Conservation (phyloP, 345 rosid species). For the Salix exigua region DNA sequence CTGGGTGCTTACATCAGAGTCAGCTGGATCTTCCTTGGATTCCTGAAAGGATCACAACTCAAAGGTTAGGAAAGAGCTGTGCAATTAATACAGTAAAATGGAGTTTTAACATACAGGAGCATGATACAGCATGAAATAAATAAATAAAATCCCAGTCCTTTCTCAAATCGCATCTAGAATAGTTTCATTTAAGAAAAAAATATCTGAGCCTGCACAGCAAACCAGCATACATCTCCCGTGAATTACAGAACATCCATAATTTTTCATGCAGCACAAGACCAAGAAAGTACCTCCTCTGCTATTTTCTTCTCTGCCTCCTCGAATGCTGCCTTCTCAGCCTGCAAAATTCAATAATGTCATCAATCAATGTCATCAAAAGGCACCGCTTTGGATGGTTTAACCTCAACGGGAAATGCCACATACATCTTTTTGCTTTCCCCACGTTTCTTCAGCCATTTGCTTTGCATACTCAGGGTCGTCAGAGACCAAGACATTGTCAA, state of each 20-base stretch:
- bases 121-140: neutral
- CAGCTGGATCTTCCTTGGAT: slow-evolving; percentile 53
- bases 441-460: slow-evolving; percentile 83
- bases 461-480: slow-evolving; percentile 88
- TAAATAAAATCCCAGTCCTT: neutral
- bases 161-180: neutral
- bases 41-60: slow-evolving; percentile 40
- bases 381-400: neutral
- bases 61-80: slow-evolving; percentile 1
- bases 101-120: neutral
- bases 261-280: neutral
- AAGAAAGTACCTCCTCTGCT: slow-evolving; percentile 65
- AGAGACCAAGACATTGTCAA: slow-evolving; percentile 71
- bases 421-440: slow-evolving; percentile 96
- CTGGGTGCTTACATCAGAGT: slow-evolving; percentile 64
- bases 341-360: slow-evolving; percentile 22
- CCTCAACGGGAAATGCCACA: slow-evolving; percentile 6
- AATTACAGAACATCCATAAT: neutral
- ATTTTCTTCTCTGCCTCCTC: slow-evolving; percentile 84
- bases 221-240: neutral
- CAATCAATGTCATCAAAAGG: slow-evolving; percentile 13
- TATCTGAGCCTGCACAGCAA: neutral
- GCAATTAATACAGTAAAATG: neutral
- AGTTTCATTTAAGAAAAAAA: neutral
- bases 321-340: slow-evolving; percentile 97